Evolutionary conservation across 23 red algal species (phyloP), one percentile per base, ranked within the genome.

Genomic region (Gracilaria caudata): DNA sequence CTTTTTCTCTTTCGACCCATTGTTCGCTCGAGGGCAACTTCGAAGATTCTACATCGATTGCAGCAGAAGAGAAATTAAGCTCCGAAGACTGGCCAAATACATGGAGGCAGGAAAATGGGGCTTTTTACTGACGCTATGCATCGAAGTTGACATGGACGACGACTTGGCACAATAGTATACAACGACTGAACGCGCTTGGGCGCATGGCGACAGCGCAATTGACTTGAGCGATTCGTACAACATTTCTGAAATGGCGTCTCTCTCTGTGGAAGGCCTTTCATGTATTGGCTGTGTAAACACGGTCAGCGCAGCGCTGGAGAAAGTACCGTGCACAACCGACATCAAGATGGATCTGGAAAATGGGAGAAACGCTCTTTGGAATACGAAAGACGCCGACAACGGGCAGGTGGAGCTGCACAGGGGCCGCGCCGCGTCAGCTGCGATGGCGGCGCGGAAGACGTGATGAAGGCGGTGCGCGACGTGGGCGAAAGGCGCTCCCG

Each of bases 221-320:
- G 6, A 16, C 36, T 66, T 30, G 28, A 66, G 36, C 32, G 13
- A 66, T 66, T 66, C 61, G 28, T 26, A 66, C 12, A 64, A 33
- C 61, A 66, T 36, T 29, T 33, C 21, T 36, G 32, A 33, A 66
- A 17, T 35, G 14, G 61, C 36, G 29, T 35, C 73, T 29, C 38
- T 80, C 14, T 73, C 73, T 29, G 55, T 80, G 6, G 73, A 63
- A 30, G 54, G 54, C 9, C 28, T 90, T 13, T 37, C 73, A 12
- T 80, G 86, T 17, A 51, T 25, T 28, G 73, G 55, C 0, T 80
- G 86, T 54, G 56, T 80, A 12, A 10, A 29, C 29, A 54, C 58
- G 37, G 73, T 81, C 24, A 54, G 14, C 20, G 54, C 32, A 7
- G 81, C 73, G 23, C 32, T 78, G 11, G 61, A 46, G 24, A 66